Conservation (phyloP, 257 asterid genomes). For the Jaltomata sinuosa region DNA sequence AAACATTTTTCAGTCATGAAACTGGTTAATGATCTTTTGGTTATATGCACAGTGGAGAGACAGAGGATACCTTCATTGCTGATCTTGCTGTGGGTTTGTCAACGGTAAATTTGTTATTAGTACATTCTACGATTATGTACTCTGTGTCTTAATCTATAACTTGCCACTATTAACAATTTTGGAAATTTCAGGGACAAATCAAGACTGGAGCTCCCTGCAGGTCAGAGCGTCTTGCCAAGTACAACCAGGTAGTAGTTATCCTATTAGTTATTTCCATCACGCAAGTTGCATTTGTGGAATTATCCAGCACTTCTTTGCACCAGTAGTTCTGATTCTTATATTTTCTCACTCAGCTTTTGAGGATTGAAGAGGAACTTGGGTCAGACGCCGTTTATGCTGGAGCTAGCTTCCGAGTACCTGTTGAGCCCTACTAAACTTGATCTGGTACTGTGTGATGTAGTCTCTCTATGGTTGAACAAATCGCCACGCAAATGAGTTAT, state of each 20-base stretch:
- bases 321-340: not conserved
- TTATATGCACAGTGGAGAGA: conserved; percentile 64
- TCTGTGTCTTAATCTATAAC: not conserved
- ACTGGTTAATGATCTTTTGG: not conserved
- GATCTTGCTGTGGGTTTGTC: conserved; percentile 95
- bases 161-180: not conserved
- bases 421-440: conserved; percentile 53
- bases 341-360: conserved; percentile 45
- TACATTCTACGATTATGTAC: not conserved
- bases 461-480: not conserved
- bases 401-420: conserved; percentile 74
- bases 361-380: conserved; percentile 95
- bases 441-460: not conserved
- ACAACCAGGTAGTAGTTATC: conserved; percentile 57
- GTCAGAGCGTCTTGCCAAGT: conserved; percentile 94
- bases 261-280: not conserved
- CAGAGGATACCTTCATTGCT: conserved; percentile 97
- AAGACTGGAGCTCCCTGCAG: conserved; percentile 99
- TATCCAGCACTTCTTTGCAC: not conserved
- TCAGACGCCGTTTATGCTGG: conserved; percentile 87
- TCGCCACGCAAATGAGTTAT: not conserved
- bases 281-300: not conserved
- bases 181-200: conserved; percentile 66
- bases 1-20: not conserved
- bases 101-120: conserved; percentile 40